These are phyloP conservation scores for Colletotrichum liriopes DNA, from an alignment of 2,329 filamentous ascomycete species.

Conservation along the genomic window DNA sequence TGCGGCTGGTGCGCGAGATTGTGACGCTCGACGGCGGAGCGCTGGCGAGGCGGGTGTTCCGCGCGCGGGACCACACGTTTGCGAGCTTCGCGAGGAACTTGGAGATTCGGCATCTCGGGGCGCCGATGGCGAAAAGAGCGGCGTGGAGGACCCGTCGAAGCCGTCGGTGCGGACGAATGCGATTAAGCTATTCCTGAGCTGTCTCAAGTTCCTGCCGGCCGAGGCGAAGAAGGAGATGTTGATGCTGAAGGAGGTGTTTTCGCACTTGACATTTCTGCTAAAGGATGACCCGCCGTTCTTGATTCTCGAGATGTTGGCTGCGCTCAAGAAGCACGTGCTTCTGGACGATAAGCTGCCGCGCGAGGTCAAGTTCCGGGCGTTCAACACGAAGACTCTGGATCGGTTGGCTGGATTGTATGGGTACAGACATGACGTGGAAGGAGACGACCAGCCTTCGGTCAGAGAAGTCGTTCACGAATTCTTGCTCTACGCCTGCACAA, in stretches of 20 bases:
- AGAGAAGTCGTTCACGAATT: slow-evolving; percentile 82
- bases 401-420: slow-evolving; percentile 81
- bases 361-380: slow-evolving; percentile 80
- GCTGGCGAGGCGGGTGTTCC: slow-evolving; percentile 83
- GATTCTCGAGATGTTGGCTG: slow-evolving; percentile 81
- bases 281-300: slow-evolving; percentile 83
- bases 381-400: slow-evolving; percentile 82
- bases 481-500: slow-evolving; percentile 82
- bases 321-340: slow-evolving; percentile 79
- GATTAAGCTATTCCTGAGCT: slow-evolving; percentile 83
- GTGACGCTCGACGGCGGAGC: slow-evolving; percentile 88
- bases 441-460: slow-evolving; percentile 66
- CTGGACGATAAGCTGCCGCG: slow-evolving; percentile 82
- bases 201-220: slow-evolving; percentile 83
- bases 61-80: slow-evolving; percentile 83
- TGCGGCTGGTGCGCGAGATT: slow-evolving; percentile 90
- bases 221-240: slow-evolving; percentile 87
- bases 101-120: slow-evolving; percentile 70
- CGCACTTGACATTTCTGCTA: slow-evolving; percentile 84
- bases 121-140: slow-evolving; percentile 57
- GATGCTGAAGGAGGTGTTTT: slow-evolving; percentile 84
- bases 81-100: slow-evolving; percentile 87
- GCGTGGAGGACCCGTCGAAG: slow-evolving; percentile 75
- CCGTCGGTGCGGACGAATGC: slow-evolving; percentile 89
- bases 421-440: slow-evolving; percentile 64